phyloP scores from a whole-genome alignment of 805 yeast genomes.

The Wickerhamomyces ciferrii region DNA sequence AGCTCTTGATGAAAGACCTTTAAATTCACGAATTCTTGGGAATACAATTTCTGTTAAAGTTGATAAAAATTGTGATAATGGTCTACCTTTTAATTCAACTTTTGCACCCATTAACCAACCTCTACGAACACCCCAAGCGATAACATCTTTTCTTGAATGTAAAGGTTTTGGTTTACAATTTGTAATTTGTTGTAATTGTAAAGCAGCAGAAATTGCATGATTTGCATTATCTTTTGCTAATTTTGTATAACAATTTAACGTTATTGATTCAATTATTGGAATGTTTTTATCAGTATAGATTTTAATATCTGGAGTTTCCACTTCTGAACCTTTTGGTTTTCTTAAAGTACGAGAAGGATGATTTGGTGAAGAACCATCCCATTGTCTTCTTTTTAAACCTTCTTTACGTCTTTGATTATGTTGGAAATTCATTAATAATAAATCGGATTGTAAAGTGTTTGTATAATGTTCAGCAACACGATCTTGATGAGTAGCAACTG shows the following conservation, averaged over 20 bases:
- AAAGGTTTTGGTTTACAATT: constrained; percentile 76
- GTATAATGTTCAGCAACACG: constrained; percentile 72
- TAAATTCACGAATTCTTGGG: constrained; percentile 86
- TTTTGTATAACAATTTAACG: constrained; percentile 71
- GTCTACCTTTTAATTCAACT: constrained; percentile 68
- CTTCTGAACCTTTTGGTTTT: constrained; percentile 71
- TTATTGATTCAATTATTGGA: constrained; percentile 65
- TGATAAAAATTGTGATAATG: constrained; percentile 78
- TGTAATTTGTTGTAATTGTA: constrained; percentile 91
- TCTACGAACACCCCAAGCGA: constrained; percentile 80
- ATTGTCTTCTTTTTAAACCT: constrained; percentile 73
- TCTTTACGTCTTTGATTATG: constrained; percentile 50
- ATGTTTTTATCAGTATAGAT: constrained; percentile 65
- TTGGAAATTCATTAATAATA: constrained; percentile 69
- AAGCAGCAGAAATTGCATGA: constrained; percentile 67
- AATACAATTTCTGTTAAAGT: constrained; percentile 89
- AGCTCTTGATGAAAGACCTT: constrained; percentile 66
- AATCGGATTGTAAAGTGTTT: constrained; percentile 70
- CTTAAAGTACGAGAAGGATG: constrained; percentile 76
- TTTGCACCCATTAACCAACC: constrained; percentile 93
- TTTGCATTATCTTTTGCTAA: constrained; percentile 67
- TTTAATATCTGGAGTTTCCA: constrained; percentile 68
- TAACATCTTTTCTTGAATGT: constrained; percentile 73
- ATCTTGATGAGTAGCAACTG: constrained; percentile 71
- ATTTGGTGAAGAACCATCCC: constrained; percentile 89